Conservation (phyloP, 805 yeast species). For the Hanseniaspora thailandica region DNA sequence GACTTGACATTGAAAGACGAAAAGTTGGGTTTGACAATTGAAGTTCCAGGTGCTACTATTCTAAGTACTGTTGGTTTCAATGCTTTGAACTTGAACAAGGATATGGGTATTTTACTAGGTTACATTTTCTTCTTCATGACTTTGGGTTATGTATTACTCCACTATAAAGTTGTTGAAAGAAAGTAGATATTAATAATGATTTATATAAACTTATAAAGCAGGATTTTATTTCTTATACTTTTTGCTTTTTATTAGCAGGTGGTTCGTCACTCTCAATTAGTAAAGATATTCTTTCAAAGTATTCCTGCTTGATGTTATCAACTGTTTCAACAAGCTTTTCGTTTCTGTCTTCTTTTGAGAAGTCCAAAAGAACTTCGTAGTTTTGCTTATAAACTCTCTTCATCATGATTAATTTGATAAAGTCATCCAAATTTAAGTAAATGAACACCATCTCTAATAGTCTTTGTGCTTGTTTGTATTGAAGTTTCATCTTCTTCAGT, state of each 20-base stretch:
- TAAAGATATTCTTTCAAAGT: constrained; percentile 24
- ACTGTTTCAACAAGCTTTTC: constrained; percentile 71
- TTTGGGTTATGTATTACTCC: constrained; percentile 65
- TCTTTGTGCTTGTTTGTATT: constrained; percentile 65
- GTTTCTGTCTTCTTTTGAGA: constrained; percentile 51
- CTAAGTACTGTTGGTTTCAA: constrained; percentile 90
- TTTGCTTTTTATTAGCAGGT: constrained; percentile 3
- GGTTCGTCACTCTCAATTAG: constrained; percentile 12
- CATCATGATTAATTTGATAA: constrained; percentile 51
- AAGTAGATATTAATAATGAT: not conserved
- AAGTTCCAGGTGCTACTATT: constrained; percentile 96
- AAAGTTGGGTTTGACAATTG: constrained; percentile 86
- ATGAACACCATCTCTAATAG: constrained; percentile 60
- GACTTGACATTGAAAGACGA: constrained; percentile 72
- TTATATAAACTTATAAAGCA: not conserved
- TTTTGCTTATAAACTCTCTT: constrained; percentile 66
- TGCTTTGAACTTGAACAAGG: constrained; percentile 61
- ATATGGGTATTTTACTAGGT: constrained; percentile 46
- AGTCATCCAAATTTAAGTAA: constrained; percentile 30
- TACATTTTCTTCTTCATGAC: constrained; percentile 49
- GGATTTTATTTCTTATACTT: not conserved
- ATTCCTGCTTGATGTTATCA: constrained; percentile 57
- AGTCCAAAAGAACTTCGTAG: constrained; percentile 57
- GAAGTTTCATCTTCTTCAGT: constrained; percentile 44
- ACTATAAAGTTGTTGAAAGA: constrained; percentile 56